Percentiles rank a stretch among this genome's conserved stretches.
phyloP scores from a whole-genome alignment of 495 filamentous ascomycete species.

The Xylaria scruposa region DNA sequence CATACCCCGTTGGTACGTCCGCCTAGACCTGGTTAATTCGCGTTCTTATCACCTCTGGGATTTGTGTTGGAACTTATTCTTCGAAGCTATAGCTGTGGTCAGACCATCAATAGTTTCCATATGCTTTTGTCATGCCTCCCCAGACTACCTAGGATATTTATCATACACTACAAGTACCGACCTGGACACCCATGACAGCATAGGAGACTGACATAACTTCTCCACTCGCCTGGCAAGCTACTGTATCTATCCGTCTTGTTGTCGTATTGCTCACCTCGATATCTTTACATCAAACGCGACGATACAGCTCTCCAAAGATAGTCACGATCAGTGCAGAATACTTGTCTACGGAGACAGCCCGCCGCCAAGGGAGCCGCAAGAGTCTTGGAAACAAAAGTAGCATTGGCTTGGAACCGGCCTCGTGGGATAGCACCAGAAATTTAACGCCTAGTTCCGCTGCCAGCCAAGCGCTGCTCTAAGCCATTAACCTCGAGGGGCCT shows the following conservation, averaged over 20 bases:
- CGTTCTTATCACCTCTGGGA: slow-evolving; percentile 26
- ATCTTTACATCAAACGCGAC: slow-evolving; percentile 22
- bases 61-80: slow-evolving; percentile 28
- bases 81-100: slow-evolving; percentile 29
- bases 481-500: slow-evolving; percentile 3
- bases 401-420: neutral
- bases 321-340: slow-evolving; percentile 3
- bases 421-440: slow-evolving; percentile 13
- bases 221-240: slow-evolving; percentile 21
- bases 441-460: slow-evolving; percentile 2
- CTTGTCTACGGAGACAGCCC: slow-evolving; percentile 6
- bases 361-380: slow-evolving; percentile 7
- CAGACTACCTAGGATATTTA: slow-evolving; percentile 19
- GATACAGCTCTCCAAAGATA: neutral
- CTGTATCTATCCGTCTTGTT: slow-evolving; percentile 18
- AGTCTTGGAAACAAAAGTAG: slow-evolving; percentile 1
- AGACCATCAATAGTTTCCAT: slow-evolving; percentile 25
- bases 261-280: slow-evolving; percentile 13
- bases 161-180: slow-evolving; percentile 25
- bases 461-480: slow-evolving; percentile 11
- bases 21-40: slow-evolving; percentile 22
- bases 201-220: slow-evolving; percentile 28
- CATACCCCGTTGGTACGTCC: slow-evolving; percentile 20
- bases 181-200: slow-evolving; percentile 21
- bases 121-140: slow-evolving; percentile 26